Evolutionary conservation across 495 filamentous ascomycete species (phyloP).

Genomic region (Talaromyces nanjingensis): DNA sequence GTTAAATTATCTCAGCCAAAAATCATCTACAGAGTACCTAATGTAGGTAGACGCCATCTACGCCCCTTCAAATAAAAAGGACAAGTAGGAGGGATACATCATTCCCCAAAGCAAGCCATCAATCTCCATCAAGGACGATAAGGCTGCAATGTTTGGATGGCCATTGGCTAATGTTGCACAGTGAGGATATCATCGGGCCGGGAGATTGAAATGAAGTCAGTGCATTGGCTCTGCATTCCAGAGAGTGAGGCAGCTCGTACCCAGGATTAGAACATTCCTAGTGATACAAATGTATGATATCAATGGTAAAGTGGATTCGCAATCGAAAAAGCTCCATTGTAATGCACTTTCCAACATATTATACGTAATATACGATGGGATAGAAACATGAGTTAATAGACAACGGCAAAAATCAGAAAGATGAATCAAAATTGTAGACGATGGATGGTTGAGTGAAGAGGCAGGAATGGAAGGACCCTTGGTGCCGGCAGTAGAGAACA

Average conservation of each 20-base stretch:
- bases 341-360: neutral
- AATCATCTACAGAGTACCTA: neutral
- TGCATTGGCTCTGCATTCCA: slow-evolving; percentile 2
- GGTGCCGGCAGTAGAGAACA: neutral
- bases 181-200: neutral
- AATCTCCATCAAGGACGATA: neutral
- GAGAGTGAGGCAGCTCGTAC: neutral
- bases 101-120: neutral
- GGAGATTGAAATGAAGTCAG: slow-evolving; percentile 1
- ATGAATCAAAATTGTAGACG: neutral
- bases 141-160: neutral
- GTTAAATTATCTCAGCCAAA: neutral
- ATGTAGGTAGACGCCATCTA: neutral
- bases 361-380: neutral
- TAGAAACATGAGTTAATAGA: neutral
- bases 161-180: slow-evolving; percentile 7
- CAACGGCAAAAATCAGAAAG: neutral
- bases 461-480: neutral
- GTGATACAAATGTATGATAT: slow-evolving; percentile 3
- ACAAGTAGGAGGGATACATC: neutral
- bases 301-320: neutral
- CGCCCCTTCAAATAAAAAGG: neutral
- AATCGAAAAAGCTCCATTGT: neutral
- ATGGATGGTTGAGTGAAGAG: neutral
- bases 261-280: slow-evolving; percentile 5